Evolutionary conservation across 805 yeast species (phyloP).

Genomic region (Candida mattraensis): DNA sequence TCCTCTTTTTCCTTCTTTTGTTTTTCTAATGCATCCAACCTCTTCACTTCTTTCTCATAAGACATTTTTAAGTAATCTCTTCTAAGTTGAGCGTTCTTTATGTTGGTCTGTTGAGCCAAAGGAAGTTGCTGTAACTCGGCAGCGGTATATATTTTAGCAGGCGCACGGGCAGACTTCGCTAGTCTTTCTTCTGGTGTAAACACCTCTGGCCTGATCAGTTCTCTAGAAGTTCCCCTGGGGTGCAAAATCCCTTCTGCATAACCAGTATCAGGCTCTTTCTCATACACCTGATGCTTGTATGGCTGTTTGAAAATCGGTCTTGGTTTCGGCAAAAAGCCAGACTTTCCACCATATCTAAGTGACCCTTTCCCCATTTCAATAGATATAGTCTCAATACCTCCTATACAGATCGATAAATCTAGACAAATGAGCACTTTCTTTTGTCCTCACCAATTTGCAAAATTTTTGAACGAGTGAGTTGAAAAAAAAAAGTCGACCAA

Average conservation of each 20-base stretch:
- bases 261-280: slow-evolving; percentile 54
- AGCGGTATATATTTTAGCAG: slow-evolving; percentile 35
- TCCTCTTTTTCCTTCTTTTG: slow-evolving; percentile 25
- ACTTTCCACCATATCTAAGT: slow-evolving; percentile 57
- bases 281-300: slow-evolving; percentile 49
- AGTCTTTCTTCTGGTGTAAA: slow-evolving; percentile 63
- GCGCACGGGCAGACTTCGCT: slow-evolving; percentile 47
- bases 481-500: slow-evolving; percentile 1
- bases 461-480: slow-evolving; percentile 7
- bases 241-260: slow-evolving; percentile 70
- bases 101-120: slow-evolving; percentile 43
- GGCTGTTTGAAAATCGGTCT: slow-evolving; percentile 76
- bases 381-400: too few species aligned
- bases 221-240: slow-evolving; percentile 63
- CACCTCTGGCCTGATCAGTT: slow-evolving; percentile 50
- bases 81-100: slow-evolving; percentile 62
- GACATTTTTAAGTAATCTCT: slow-evolving; percentile 69
- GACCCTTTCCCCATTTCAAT: slow-evolving; percentile 53
- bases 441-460: slow-evolving; percentile 6
- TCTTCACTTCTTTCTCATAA: slow-evolving; percentile 39
- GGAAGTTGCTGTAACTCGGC: slow-evolving; percentile 38
- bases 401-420: too few species aligned
- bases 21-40: slow-evolving; percentile 34
- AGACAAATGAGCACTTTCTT: too few species aligned
- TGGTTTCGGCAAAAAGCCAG: slow-evolving; percentile 80